Percentiles rank a stretch among this genome's conserved stretches.
Conservation (phyloP, 2,329 filamentous ascomycete genomes). For the Cladophialophora immunda region DNA sequence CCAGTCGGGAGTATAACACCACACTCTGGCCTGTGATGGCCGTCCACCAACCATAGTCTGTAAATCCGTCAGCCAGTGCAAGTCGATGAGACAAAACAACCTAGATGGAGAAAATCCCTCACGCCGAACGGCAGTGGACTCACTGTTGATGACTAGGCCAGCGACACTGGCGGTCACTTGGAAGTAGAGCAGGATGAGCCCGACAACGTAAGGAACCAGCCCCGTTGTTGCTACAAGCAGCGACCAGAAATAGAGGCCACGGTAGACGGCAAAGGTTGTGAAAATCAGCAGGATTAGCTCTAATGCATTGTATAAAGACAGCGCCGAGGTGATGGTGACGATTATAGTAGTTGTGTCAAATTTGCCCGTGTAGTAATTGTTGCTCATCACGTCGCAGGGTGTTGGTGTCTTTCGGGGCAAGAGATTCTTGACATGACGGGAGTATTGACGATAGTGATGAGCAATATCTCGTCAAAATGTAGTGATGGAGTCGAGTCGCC, state of each 20-base stretch:
- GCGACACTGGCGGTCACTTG: conserved; percentile 41
- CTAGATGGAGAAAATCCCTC: background rate
- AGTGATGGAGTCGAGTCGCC: background rate
- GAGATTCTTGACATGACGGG: background rate
- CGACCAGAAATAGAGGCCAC: conserved; percentile 61
- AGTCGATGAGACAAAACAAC: background rate
- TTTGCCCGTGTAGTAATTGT: conserved; percentile 10
- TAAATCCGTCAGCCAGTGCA: background rate
- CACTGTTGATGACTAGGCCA: conserved; percentile 43
- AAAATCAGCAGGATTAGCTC: conserved; percentile 59
- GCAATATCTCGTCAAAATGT: background rate
- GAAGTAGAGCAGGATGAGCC: conserved; percentile 58
- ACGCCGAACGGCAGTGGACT: background rate
- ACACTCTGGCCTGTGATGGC: conserved; percentile 60
- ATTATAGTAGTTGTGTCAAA: conserved; percentile 22
- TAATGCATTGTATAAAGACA: conserved; percentile 57
- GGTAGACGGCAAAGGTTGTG: conserved; percentile 56
- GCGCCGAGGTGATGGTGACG: conserved; percentile 19
- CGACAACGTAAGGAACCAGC: conserved; percentile 56
- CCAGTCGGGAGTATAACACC: conserved; percentile 61
- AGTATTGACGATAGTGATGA: background rate
- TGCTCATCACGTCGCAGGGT: conserved; percentile 3
- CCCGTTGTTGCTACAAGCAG: conserved; percentile 54
- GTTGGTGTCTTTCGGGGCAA: background rate
- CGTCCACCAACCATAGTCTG: conserved; percentile 54